These are phyloP conservation scores for Verticillium isaacii DNA, from an alignment of 2,329 filamentous ascomycete genomes.

Conservation along the genomic window DNA sequence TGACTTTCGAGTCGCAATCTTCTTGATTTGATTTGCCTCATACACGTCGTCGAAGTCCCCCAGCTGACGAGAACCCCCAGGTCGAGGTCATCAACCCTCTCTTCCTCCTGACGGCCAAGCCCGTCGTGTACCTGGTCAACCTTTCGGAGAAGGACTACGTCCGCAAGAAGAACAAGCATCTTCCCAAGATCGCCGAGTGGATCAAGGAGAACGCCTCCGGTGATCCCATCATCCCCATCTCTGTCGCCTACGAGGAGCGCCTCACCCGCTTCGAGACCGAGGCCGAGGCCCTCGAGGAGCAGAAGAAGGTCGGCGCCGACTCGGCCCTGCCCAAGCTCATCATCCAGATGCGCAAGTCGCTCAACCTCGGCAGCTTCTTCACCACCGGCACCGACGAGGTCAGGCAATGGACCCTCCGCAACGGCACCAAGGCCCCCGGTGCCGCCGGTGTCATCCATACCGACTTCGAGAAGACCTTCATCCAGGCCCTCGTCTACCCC, in stretches of 20 bases:
- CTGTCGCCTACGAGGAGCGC: conserved; percentile 88
- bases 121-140: conserved; percentile 95
- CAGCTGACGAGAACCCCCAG: conserved; percentile 44
- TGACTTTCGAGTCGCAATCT: background rate
- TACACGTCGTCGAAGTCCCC: conserved; percentile 10
- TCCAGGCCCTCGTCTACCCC: conserved; percentile 94
- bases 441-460: conserved; percentile 97
- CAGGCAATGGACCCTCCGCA: conserved; percentile 95
- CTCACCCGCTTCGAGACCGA: conserved; percentile 77
- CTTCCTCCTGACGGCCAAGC: conserved; percentile 91
- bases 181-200: conserved; percentile 91
- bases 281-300: conserved; percentile 74
- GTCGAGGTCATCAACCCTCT: conserved; percentile 97
- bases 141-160: conserved; percentile 95
- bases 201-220: conserved; percentile 84
- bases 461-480: conserved; percentile 99
- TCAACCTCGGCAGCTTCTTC: conserved; percentile 95
- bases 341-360: conserved; percentile 83
- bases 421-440: conserved; percentile 94
- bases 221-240: conserved; percentile 90
- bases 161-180: conserved; percentile 99
- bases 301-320: conserved; percentile 81
- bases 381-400: conserved; percentile 95
- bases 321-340: conserved; percentile 91
- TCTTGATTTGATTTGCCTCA: conserved; percentile 5